Conservation (phyloP, 2,329 filamentous ascomycete species). For the Moelleriella libera region DNA sequence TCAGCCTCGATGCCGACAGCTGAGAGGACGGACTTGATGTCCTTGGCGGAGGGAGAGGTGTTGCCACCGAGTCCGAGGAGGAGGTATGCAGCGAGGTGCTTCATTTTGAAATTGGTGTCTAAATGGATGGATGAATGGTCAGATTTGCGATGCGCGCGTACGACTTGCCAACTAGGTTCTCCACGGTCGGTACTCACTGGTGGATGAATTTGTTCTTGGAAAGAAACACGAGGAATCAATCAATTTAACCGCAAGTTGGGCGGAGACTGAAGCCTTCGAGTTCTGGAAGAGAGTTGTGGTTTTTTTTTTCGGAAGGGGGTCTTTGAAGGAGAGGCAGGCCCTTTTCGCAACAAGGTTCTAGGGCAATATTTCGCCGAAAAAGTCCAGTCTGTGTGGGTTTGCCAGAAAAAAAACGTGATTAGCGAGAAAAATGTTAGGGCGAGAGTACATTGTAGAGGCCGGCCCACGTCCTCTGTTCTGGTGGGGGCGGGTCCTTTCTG, state of each 20-base stretch:
- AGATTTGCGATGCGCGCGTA: background rate
- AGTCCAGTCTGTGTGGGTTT: no score
- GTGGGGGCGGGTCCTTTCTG: no score
- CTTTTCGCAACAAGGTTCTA: no score
- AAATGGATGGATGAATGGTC: background rate
- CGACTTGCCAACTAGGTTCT: no score
- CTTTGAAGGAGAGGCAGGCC: slow-evolving; percentile 10
- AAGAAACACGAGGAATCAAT: slow-evolving; percentile 90
- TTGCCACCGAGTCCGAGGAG: slow-evolving; percentile 93
- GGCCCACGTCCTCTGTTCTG: background rate
- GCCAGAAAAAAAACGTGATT: slow-evolving; percentile 10
- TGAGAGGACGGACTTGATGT: slow-evolving; percentile 80
- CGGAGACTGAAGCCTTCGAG: slow-evolving; percentile 99
- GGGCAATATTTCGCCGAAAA: no score
- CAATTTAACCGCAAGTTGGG: slow-evolving; percentile 96
- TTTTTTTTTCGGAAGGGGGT: slow-evolving; percentile 12
- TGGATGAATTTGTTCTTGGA: background rate
- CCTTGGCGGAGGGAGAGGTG: slow-evolving; percentile 67
- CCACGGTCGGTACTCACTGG: background rate
- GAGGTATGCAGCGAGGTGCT: slow-evolving; percentile 99
- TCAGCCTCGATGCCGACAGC: slow-evolving; percentile 95
- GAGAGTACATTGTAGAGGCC: slow-evolving; percentile 1
- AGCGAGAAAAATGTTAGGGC: slow-evolving; percentile 14
- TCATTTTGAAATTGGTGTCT: slow-evolving; percentile 61
- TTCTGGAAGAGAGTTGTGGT: slow-evolving; percentile 36